Conservation (phyloP, 306 rosid species). For the Chamaecrista fasciculata region DNA sequence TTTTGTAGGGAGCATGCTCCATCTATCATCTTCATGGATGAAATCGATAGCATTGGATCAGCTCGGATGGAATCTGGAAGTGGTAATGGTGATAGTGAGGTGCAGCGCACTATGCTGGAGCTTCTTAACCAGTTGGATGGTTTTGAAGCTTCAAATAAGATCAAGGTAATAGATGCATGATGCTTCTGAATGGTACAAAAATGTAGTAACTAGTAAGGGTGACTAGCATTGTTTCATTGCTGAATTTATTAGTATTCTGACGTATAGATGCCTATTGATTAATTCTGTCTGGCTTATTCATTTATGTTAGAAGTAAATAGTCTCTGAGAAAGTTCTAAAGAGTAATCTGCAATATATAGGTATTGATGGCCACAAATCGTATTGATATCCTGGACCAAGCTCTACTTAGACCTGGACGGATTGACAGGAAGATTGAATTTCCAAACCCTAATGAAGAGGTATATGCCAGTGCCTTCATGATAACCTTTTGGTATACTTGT, state of each 20-base stretch:
- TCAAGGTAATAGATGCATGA: conserved; percentile 57
- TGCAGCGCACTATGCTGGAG: conserved; percentile 98
- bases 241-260: conserved; percentile 1
- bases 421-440: conserved; percentile 94
- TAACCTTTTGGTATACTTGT: conserved; percentile 17
- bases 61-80: conserved; percentile 99
- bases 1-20: conserved; percentile 95
- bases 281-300: not conserved
- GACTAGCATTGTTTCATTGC: not conserved
- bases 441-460: conserved; percentile 98
- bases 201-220: not conserved
- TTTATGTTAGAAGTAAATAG: not conserved
- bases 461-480: not conserved
- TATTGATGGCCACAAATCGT: conserved; percentile 98
- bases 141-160: conserved; percentile 99
- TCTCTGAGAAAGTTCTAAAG: conserved; percentile 14
- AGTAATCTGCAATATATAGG: conserved; percentile 49
- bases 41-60: conserved; percentile 98
- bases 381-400: conserved; percentile 99
- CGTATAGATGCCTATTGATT: not conserved
- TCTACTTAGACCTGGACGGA: conserved; percentile 95
- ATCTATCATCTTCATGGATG: conserved; percentile 98
- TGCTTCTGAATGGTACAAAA: not conserved
- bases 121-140: conserved; percentile 99
- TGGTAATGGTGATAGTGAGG: conserved; percentile 99